Evolutionary conservation across 345 rosid genomes (phyloP).

Genomic region (Lepidium sativum): DNA sequence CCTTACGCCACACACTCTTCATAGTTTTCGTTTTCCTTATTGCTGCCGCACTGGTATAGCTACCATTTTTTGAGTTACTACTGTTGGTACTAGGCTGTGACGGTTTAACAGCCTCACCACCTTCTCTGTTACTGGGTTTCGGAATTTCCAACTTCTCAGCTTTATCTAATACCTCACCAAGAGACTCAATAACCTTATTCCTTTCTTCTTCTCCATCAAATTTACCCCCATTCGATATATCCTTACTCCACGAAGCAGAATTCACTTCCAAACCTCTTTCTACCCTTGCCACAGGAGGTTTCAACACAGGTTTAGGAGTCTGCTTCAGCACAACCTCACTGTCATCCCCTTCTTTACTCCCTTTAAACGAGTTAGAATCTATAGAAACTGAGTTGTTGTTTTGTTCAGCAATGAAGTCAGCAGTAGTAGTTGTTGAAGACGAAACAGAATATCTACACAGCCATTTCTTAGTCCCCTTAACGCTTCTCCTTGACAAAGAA

Average conservation of each 20-base stretch:
- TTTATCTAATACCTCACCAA: slow-evolving; percentile 84
- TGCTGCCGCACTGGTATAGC: slow-evolving; percentile 22
- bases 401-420: slow-evolving; percentile 68
- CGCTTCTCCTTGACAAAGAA: slow-evolving; percentile 39
- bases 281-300: slow-evolving; percentile 36
- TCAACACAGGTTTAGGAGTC: slow-evolving; percentile 69
- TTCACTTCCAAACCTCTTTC: slow-evolving; percentile 24
- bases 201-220: slow-evolving; percentile 45
- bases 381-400: slow-evolving; percentile 40
- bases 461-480: slow-evolving; percentile 50
- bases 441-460: slow-evolving; percentile 77
- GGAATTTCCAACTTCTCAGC: slow-evolving; percentile 73
- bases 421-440: slow-evolving; percentile 30
- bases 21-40: slow-evolving; percentile 47
- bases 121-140: slow-evolving; percentile 26
- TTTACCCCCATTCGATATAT: slow-evolving; percentile 9
- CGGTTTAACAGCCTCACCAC: slow-evolving; percentile 27
- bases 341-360: slow-evolving; percentile 35
- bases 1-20: slow-evolving; percentile 97
- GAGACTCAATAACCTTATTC: slow-evolving; percentile 68
- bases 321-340: slow-evolving; percentile 59
- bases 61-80: slow-evolving; percentile 27
- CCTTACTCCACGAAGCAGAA: slow-evolving; percentile 35
- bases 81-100: slow-evolving; percentile 20
- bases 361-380: slow-evolving; percentile 40